Evolutionary conservation across 1,139 yeast genomes (phyloP), one percentile per base, ranked within the genome.

Genomic region (Candida dubliniensis): DNA sequence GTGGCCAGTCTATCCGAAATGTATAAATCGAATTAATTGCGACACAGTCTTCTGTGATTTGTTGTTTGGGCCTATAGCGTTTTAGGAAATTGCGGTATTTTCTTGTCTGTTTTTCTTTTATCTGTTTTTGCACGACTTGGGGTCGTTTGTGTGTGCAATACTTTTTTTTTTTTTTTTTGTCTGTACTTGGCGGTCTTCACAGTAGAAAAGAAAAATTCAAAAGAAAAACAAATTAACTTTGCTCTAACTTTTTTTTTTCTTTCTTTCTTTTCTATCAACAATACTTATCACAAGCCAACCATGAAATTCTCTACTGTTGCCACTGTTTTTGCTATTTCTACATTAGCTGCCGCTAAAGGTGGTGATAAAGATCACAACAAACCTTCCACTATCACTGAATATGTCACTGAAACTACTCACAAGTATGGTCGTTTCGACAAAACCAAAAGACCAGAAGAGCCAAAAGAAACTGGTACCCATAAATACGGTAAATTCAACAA

Each of bases 351-450:
- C 25, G 55, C 52, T 24, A 38, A 39, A 12, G 41, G 35, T 25
- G 47, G 50, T 41, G 41, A 37, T 38, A 43, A 43, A 39, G 50
- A 47, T 30, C 27, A 31, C 30, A 36, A 36, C 25, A 29, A 40
- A 18, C 30, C 42, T 33, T 32, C 44, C 14, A 43, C 44, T 31
- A 41, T 40, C 33, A 47, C 50, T 26, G 38, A 37, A 23, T 47
- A 41, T 31, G 47, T 43, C 12, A 47, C 51, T 34, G 47, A 47
- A 46, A 38, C 49, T 24, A 51, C 54, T 25, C 52, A 48, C 40
- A 42, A 39, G 32, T 51, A 48, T 38, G 81, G 82, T 47, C 72
- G 69, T 60, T 77, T 74, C 57, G 66, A 75, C 67, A 71, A 76
- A 59, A 74, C 81, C 51, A 72, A 53, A 58, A 59, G 55, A 52